Evolutionary conservation across 2,329 filamentous ascomycete genomes (phyloP).

Genomic region (Dactylella cylindrospora): DNA sequence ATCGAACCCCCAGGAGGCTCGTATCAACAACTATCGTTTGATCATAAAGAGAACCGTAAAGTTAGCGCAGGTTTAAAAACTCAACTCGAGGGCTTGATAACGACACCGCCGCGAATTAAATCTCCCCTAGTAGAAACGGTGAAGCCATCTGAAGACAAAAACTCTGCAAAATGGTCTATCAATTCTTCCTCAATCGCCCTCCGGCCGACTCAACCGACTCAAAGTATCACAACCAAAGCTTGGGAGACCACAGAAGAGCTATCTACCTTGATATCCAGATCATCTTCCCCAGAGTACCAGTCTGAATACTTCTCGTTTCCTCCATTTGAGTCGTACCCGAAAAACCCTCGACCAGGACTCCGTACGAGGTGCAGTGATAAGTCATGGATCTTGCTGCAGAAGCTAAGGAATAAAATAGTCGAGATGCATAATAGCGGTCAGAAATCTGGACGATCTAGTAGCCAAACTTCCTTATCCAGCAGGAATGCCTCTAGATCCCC

Average conservation of each 20-base stretch:
- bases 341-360: slow-evolving; percentile 17
- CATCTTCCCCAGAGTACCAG: slow-evolving; percentile 3
- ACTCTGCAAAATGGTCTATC: slow-evolving; percentile 14
- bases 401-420: slow-evolving; percentile 28
- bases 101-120: neutral
- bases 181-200: slow-evolving; percentile 20
- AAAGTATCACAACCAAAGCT: slow-evolving; percentile 25
- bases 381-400: slow-evolving; percentile 40
- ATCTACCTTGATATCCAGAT: neutral
- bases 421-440: slow-evolving; percentile 34
- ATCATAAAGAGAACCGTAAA: slow-evolving; percentile 19
- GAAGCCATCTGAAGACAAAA: neutral
- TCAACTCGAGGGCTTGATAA: slow-evolving; percentile 13
- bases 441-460: slow-evolving; percentile 28
- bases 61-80: slow-evolving; percentile 16
- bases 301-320: slow-evolving; percentile 35
- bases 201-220: slow-evolving; percentile 8
- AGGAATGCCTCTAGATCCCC: slow-evolving; percentile 36
- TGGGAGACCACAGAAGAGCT: slow-evolving; percentile 21
- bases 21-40: neutral
- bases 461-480: slow-evolving; percentile 26
- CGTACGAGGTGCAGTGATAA: slow-evolving; percentile 42
- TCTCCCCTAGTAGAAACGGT: neutral
- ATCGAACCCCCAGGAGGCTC: neutral
- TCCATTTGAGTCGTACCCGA: slow-evolving; percentile 27